Conservation (phyloP, 139 green algal species). For the Eudorina sp. region DNA sequence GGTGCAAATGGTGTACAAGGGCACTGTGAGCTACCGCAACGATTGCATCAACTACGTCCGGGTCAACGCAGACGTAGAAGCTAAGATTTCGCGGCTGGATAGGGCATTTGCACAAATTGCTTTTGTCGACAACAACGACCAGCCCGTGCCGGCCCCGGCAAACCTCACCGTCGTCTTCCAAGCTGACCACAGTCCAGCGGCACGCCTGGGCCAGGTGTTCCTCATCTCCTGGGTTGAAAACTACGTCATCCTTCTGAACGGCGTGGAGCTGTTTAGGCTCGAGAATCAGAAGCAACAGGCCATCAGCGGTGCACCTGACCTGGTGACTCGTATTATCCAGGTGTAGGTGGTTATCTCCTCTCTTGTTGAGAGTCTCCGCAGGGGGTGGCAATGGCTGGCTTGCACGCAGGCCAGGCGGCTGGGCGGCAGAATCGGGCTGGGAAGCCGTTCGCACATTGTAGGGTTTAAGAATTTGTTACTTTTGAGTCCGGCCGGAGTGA, state of each 20-base stretch:
- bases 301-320: constrained; percentile 18
- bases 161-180: constrained; percentile 30
- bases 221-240: constrained; percentile 41
- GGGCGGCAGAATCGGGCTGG: too few relatives aligned
- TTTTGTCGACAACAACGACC: constrained; percentile 42
- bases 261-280: constrained; percentile 41
- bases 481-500: too few relatives aligned
- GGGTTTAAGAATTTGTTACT: too few relatives aligned
- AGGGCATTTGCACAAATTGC: background rate
- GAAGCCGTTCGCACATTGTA: too few relatives aligned
- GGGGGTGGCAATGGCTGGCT: too few relatives aligned
- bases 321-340: constrained; percentile 33
- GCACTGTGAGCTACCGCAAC: constrained; percentile 37
- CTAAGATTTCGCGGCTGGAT: constrained; percentile 21
- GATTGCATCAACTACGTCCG: constrained; percentile 41
- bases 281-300: constrained; percentile 50
- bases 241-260: constrained; percentile 30
- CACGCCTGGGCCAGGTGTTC: constrained; percentile 21
- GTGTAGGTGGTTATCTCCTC: constrained; percentile 14
- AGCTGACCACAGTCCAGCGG: constrained; percentile 8
- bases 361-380: too few relatives aligned
- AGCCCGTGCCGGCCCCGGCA: constrained; percentile 10
- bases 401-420: too few relatives aligned
- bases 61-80: constrained; percentile 7
- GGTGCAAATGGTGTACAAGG: constrained; percentile 43